A percentile compares a stretch with the other conserved stretches of the same genome.
phyloP scores from a whole-genome alignment of 345 rosid species.

The Linum trigynum region DNA sequence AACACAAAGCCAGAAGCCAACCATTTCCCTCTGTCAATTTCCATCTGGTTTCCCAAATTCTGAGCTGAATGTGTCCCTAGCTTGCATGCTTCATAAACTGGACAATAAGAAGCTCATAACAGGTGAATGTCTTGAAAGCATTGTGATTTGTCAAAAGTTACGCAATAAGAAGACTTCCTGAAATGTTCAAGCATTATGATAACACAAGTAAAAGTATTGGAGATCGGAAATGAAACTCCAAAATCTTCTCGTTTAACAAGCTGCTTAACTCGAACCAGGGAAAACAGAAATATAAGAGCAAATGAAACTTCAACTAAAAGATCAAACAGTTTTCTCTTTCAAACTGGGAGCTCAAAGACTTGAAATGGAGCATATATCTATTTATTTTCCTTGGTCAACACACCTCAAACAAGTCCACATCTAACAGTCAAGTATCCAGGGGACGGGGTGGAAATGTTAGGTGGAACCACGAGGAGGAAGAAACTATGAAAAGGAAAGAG shows the following conservation, averaged over 20 bases:
- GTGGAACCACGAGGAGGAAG: background rate
- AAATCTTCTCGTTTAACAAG: background rate
- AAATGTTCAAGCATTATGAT: background rate
- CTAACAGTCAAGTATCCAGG: background rate
- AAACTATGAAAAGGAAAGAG: background rate
- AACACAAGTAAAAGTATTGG: background rate
- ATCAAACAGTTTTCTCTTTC: background rate
- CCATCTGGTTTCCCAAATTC: conserved; percentile 75
- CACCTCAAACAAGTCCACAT: background rate
- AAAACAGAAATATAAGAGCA: background rate
- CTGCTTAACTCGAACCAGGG: background rate
- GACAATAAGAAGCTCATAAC: conserved; percentile 2
- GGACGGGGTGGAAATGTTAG: background rate
- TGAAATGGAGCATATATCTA: background rate
- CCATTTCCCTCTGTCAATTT: conserved; percentile 57
- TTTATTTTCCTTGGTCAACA: background rate
- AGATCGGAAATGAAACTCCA: background rate
- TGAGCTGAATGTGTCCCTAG: conserved; percentile 91
- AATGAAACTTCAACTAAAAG: background rate
- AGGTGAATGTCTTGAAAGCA: conserved; percentile 1
- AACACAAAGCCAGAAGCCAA: conserved; percentile 75
- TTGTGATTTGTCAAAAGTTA: background rate
- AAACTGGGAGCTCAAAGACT: background rate
- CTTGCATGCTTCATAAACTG: conserved; percentile 91
- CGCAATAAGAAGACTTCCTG: background rate